Percentiles rank a stretch among this genome's conserved stretches.
phyloP scores from a whole-genome alignment of 2,329 filamentous ascomycete species.

The Paraphoma chrysanthemicola region DNA sequence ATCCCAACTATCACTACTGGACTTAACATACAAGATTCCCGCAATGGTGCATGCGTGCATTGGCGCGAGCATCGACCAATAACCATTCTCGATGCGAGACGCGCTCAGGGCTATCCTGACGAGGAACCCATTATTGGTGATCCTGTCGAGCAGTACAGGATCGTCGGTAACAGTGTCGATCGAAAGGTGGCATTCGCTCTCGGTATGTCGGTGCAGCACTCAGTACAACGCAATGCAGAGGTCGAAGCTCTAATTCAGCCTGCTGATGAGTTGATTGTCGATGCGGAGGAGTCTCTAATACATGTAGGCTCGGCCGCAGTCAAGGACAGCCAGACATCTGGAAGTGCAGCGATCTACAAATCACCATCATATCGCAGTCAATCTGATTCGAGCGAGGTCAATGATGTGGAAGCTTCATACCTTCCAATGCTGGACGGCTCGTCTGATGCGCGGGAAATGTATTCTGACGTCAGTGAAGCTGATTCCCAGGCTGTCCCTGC shows the following conservation, averaged over 20 bases:
- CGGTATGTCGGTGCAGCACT: slow-evolving; percentile 62
- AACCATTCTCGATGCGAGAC: slow-evolving; percentile 70
- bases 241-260: background rate
- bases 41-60: slow-evolving; percentile 65
- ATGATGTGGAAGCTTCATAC: too few relatives aligned
- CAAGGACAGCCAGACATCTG: too few relatives aligned
- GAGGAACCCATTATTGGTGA: slow-evolving; percentile 72
- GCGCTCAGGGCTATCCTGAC: slow-evolving; percentile 75
- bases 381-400: too few relatives aligned
- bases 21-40: slow-evolving; percentile 60
- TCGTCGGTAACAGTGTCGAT: slow-evolving; percentile 80
- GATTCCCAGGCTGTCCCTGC: too few relatives aligned
- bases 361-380: too few relatives aligned
- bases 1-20: slow-evolving; percentile 70
- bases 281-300: background rate
- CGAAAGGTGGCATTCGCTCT: slow-evolving; percentile 71
- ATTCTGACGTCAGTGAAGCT: too few relatives aligned
- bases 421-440: too few relatives aligned
- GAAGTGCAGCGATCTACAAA: too few relatives aligned
- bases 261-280: background rate
- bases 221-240: slow-evolving; percentile 3
- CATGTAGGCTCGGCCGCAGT: background rate
- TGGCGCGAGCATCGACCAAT: slow-evolving; percentile 69
- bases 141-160: slow-evolving; percentile 63
- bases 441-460: too few relatives aligned